phyloP scores from a whole-genome alignment of 805 yeast genomes.

The Starmerella geochares region DNA sequence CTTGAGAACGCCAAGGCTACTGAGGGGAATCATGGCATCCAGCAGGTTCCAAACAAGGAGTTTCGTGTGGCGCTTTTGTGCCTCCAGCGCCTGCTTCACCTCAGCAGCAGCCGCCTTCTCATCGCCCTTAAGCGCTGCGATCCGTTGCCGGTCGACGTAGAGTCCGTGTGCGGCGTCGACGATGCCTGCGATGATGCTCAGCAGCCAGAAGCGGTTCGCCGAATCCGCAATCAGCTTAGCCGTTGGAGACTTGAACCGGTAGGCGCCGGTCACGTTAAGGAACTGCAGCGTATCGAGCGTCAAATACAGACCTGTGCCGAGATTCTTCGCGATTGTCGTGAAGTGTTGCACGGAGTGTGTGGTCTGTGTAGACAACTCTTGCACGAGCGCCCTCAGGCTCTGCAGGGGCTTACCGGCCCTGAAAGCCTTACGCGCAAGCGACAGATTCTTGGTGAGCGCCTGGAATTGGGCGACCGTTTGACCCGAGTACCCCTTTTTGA shows the following conservation, averaged over 20 bases:
- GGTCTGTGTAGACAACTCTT: constrained; percentile 59
- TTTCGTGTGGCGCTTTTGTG: constrained; percentile 22
- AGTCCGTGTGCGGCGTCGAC: constrained; percentile 48
- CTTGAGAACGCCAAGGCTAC: constrained; percentile 49
- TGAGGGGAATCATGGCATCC: constrained; percentile 66
- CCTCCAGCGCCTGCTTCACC: constrained; percentile 32
- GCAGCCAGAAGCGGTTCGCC: constrained; percentile 52
- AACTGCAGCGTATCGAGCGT: constrained; percentile 31
- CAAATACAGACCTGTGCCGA: constrained; percentile 32
- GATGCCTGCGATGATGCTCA: constrained; percentile 56
- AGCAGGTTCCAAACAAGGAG: constrained; percentile 60
- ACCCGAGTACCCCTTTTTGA: constrained; percentile 45
- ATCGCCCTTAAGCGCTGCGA: constrained; percentile 21
- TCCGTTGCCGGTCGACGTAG: constrained; percentile 37
- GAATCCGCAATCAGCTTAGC: constrained; percentile 17
- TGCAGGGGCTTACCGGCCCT: constrained; percentile 70
- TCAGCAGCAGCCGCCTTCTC: constrained; percentile 36
- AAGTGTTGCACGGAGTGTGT: constrained; percentile 47
- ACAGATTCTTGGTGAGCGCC: constrained; percentile 50
- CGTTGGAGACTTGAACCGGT: constrained; percentile 30
- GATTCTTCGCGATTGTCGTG: constrained; percentile 32
- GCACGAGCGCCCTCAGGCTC: constrained; percentile 58
- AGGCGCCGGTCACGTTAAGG: constrained; percentile 27
- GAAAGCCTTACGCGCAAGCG: constrained; percentile 69
- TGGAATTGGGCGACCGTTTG: constrained; percentile 42